Base-by-base conservation (phyloP, 2,329 filamentous ascomycete species). In the Colletotrichum sojae region DNA sequence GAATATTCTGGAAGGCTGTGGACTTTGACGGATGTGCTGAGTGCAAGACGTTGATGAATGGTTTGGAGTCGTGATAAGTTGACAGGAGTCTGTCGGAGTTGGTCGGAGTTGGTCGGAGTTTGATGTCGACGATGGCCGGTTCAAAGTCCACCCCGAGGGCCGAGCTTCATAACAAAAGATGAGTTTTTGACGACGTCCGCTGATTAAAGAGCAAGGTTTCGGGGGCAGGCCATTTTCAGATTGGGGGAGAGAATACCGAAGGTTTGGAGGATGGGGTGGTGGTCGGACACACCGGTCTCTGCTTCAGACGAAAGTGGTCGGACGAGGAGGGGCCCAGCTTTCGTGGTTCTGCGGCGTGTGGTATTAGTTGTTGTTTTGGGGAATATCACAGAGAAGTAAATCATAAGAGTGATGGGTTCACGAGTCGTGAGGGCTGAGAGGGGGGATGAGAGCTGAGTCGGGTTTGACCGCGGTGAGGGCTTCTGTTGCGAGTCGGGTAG, bases 261-360 rank as follows among this genome's bases (percentile, higher is more conserved):
- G 52, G 20, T 18, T 13, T 18, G 20, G 8, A 36, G 31, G 2
- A 25, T 1, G 22, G 9, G 2, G 15, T 40, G 20, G 16, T 48
- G n/a, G 45, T n/a, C 52, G 64, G 64, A 15, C 13, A 25, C 43
- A 45, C 59, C 58, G 59, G 43, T 36, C 10, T 25, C 20, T 48
- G 18, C 46, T 67, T 67, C 59, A 57, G 64, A 63, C 46, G 64
- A 63, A 49, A 25, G 22, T 9, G 52, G 59, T 63, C 59, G 52
- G 59, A 67, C 20, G 45, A 57, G 27, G 43, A 18, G 39, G 40
- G 16, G 40, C n/a, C 27, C 9, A 31, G 27, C 27, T 31, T 4
- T 31, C 2, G 27, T 5, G 27, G 27, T 31, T 4, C 25, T 27
- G 27, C 27, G 6, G 27, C 6, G 4, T 31, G 27, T 31, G 27